Evolutionary conservation across 306 rosid genomes (phyloP), one percentile per base, ranked within the genome.

Genomic region (Lupinus albus): DNA sequence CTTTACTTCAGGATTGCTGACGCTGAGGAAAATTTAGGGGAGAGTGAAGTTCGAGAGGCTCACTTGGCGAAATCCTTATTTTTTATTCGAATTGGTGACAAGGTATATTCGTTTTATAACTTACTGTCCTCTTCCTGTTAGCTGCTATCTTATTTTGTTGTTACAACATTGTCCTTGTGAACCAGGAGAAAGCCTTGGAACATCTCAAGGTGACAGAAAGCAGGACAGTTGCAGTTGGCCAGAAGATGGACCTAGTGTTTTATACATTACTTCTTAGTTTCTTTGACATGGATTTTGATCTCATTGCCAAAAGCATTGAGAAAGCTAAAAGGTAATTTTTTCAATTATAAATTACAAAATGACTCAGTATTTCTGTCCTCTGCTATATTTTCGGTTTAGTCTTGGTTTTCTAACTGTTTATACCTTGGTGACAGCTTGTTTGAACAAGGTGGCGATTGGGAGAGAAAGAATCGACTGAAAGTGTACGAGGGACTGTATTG

Each of bases 371-470:
- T 63, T 72, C 3, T 68, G 12, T 66, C n/a, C 7, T 67, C 50
- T 60, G 53, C 18, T 28, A 66, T 17, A 66, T 21, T 62, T 66
- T 68, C 44, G 12, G 51, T 16, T 60, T n/a, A 38, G 10, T 35
- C 44, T 46, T 48, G 68, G 61, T 38, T 68, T 63, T 73, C 38
- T 68, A 36, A 89, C 75, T 68, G 11, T 66, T 74, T 82, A 49
- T 59, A 42, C 7, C 15, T 13, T 76, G 71, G 13, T 72, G 59
- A 32, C 83, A 93, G 97, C 78, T 90, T 93, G 88, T 93, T 93
- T 82, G 99, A 93, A 84, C 97, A 93, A 83, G 99, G 99, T 42
- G 99, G 99, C 64, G 99, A 93, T 74, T 93, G 99, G 99, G 99
- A 93, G 80, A 85, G 99, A 82, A 93, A 93, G 88, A 93, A 93